Conservation (phyloP, 169 alveolate species). For the Plasmodium billcollinsi region DNA sequence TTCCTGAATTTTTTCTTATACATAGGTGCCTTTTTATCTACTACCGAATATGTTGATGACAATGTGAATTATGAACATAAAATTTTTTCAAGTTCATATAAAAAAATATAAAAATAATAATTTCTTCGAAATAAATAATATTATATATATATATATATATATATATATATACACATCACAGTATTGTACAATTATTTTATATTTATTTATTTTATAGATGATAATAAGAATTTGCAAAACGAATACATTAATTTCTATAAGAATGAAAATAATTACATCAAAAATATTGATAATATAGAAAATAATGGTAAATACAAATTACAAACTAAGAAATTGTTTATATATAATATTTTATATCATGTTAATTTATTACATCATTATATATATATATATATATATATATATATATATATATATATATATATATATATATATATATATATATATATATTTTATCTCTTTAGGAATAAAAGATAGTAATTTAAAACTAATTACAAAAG, state of each 20-base stretch:
- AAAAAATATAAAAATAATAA: no score
- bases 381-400: conserved; percentile 1
- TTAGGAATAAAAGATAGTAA: conserved; percentile 24
- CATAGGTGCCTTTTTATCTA: no score
- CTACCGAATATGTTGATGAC: no score
- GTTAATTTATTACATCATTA: conserved; percentile 2
- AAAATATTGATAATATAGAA: conserved; percentile 54
- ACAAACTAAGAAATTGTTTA: no score
- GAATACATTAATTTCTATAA: conserved; percentile 11
- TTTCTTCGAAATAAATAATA: no score
- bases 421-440: conserved; percentile 6
- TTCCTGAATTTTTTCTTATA: no score
- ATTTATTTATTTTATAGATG: neutral
- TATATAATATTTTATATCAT: neutral
- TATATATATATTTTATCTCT: neutral
- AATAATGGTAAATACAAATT: conserved; percentile 26
- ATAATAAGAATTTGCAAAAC: neutral
- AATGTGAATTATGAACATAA: no score
- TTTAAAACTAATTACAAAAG: conserved; percentile 17
- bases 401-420: neutral
- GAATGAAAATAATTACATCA: conserved; percentile 18
- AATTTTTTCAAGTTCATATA: no score
- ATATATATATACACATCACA: neutral
- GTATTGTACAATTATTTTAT: neutral
- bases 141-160: conserved; percentile 15